A percentile compares a stretch with the other conserved stretches of the same genome.
Conservation (phyloP, 176 grass and related monocot genomes). For the Leersia perrieri region DNA sequence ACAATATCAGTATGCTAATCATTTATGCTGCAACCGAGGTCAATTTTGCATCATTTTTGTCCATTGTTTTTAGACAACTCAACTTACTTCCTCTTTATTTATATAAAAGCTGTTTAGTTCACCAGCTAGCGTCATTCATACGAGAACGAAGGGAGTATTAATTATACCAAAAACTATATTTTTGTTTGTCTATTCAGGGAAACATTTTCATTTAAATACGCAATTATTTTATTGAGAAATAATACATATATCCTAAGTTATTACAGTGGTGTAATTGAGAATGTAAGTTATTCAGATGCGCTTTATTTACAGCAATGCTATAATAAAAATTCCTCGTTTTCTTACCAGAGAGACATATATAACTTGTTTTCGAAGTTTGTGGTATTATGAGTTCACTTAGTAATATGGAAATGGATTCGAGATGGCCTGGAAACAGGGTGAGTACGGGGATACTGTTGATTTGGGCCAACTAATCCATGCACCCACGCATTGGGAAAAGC, state of each 20-base stretch:
- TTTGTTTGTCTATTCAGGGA: not conserved
- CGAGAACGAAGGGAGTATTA: no score
- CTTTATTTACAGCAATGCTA: not conserved
- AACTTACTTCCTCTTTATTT: not conserved
- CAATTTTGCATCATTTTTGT: not conserved
- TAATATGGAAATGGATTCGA: not conserved
- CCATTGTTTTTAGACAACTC: not conserved
- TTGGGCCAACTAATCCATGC: not conserved
- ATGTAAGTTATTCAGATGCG: not conserved
- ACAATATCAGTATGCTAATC: not conserved
- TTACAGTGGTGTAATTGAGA: not conserved
- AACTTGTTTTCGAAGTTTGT: no score
- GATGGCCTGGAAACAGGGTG: not conserved
- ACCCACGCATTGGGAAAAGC: not conserved
- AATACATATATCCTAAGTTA: not conserved
- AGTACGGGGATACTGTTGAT: no score
- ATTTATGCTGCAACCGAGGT: not conserved
- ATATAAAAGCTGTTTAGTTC: no score
- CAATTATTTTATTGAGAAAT: not conserved
- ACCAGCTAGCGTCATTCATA: no score
- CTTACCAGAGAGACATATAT: no score
- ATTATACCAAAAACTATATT: no score
- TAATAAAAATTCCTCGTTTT: no score
- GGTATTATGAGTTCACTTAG: not conserved
- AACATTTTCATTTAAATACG: not conserved